Base-by-base conservation (phyloP, 2,329 filamentous ascomycete species). In the Fusarium veterinarium region DNA sequence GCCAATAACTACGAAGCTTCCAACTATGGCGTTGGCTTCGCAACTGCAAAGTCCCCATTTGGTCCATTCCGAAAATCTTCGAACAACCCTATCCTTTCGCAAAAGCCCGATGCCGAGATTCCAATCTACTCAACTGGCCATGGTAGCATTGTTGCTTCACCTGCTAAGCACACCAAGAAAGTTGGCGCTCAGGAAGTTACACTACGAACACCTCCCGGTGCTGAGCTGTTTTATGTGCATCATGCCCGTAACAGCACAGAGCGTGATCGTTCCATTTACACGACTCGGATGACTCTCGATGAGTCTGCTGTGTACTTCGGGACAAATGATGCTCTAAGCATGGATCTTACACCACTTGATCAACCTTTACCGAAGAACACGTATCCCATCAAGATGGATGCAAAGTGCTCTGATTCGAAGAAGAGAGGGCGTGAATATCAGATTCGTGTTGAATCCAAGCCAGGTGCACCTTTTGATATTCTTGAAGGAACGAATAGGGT, bases 11-110 rank as follows among this genome's bases (percentile, higher is more conserved):
- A 71, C 31, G 80, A 81, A 60, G 79, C 80, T 7, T 80, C 80
- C n/a, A 81, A 81, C 57, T 82, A 82, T 25, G 80, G 80, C 17
- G 79, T 81, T 20, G 80, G 80, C 9, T 82, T 80, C 37, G 79
- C 80, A 2, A 80, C 78, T 2, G 75, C 80, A 8, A 62, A 76
- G 19, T 80, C 80, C 6, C 80, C 80, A 0, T 61, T 80, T 19
- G 80, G 80, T 0, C 80, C 80, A 1, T 82, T 82, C 53, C 73
- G 61, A 45, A 82, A 82, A 46, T 79, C 80, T 8, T 53, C 72
- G 0, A 72, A 66, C 10, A 82, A 81, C 30, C 80, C 80, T 1
- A 75, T 81, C 11, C 72, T 82, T 6, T 75, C 79, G 4, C 80
- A 82, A 55, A 46, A 64, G 1, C 75, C 79, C 1, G 74, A 81